These are phyloP conservation scores for Barnettozyma populi DNA, from an alignment of 805 yeast species.

Conservation along the genomic window DNA sequence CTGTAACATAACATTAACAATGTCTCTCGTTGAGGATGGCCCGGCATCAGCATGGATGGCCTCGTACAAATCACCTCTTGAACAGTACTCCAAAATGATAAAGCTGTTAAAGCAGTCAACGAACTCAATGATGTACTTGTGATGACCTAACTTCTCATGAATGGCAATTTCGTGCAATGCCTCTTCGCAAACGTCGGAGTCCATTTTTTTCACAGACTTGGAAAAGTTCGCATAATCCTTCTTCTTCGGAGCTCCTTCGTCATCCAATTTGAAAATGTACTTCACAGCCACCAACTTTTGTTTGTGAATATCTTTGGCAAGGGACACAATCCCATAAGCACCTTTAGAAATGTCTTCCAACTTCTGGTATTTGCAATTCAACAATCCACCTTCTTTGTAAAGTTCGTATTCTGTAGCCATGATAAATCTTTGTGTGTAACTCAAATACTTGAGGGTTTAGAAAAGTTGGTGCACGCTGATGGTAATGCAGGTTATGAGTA, in stretches of 20 bases:
- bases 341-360: constrained; percentile 82
- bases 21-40: constrained; percentile 43
- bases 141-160: constrained; percentile 54
- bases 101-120: constrained; percentile 63
- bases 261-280: constrained; percentile 62
- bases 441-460: not conserved
- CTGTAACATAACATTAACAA: constrained; percentile 53
- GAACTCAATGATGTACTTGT: constrained; percentile 53
- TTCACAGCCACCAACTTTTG: constrained; percentile 73
- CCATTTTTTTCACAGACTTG: constrained; percentile 30
- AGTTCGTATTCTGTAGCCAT: constrained; percentile 30
- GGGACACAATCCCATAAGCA: constrained; percentile 85
- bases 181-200: constrained; percentile 45
- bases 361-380: constrained; percentile 60
- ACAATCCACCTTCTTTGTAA: constrained; percentile 42
- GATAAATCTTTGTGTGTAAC: not conserved
- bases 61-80: constrained; percentile 83
- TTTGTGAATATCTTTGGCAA: constrained; percentile 63
- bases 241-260: constrained; percentile 26
- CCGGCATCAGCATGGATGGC: constrained; percentile 60
- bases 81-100: constrained; percentile 73
- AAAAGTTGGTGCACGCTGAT: not conserved
- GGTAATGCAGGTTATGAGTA: not conserved
- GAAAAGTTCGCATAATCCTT: constrained; percentile 27
- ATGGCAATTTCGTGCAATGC: constrained; percentile 66